Base-by-base conservation (phyloP, 768 basidiomycete species). In the Pholiota conissans region DNA sequence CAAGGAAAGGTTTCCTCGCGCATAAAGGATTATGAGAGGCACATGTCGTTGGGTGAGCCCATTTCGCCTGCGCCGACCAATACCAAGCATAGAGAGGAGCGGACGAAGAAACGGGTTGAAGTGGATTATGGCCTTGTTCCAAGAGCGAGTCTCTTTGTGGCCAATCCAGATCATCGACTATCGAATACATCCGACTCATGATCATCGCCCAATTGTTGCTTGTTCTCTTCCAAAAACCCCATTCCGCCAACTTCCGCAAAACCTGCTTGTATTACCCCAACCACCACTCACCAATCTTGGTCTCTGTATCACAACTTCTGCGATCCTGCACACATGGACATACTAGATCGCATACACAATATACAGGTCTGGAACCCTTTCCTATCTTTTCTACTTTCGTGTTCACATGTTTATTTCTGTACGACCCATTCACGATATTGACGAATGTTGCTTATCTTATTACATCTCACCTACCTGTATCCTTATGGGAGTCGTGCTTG, bases 61-160 rank as follows among this genome's bases (percentile, higher is more conserved):
- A 55, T 51, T 48, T 54, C 53, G 53, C 70, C 74, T n/a, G 63
- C 62, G 5, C 68, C 73, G 30, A 71, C 67, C 50, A 81, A 77
- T 63, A 79, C 75, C 18, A 78, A 70, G 65, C 72, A 71, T 50
- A 70, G 61, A 51, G 80, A 81, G 64, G 79, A 77, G 64, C 69
- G 70, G 56, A 65, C 73, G 58, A 77, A 72, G 65, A 71, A 73
- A 51, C 71, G 73, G 51, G 65, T 66, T 13, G 70, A 68, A 40
- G 74, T 85, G 34, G 77, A 81, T 26, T 92, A 91, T 67, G 89
- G 89, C 11, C 77, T 91, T 30, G 85, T 79, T 32, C 83, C 84
- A 22, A 79, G 81, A 58, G 72, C 82, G 18, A 83, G 83, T 60
- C 75, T 93, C 28, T 92, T 83, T 62, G 78, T 93, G 51, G 87